Conservation (phyloP, 768 basidiomycete species). For the Boletales sp. region DNA sequence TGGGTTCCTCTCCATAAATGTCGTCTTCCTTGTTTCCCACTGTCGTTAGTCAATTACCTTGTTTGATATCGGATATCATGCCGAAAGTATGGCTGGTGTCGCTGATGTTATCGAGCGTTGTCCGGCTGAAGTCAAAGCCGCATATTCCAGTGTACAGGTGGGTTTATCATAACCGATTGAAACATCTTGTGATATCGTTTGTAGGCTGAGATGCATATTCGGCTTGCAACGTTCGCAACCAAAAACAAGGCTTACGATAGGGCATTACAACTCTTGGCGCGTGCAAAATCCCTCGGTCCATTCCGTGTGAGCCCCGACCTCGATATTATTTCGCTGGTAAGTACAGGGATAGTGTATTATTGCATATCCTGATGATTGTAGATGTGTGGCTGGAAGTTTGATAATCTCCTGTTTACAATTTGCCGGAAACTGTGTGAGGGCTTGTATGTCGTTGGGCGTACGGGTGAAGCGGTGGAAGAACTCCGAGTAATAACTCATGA, state of each 20-base stretch:
- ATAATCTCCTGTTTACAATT: slow-evolving; percentile 2
- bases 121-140: background rate
- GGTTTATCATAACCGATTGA: background rate
- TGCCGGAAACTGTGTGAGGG: slow-evolving; percentile 1
- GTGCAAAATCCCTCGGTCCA: slow-evolving; percentile 3
- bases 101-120: slow-evolving; percentile 4
- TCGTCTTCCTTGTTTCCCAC: background rate
- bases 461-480: background rate
- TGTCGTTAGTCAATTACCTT: slow-evolving; percentile 1
- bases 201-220: slow-evolving; percentile 7
- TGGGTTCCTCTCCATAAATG: background rate
- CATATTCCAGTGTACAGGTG: slow-evolving; percentile 6
- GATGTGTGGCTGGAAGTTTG: slow-evolving; percentile 12
- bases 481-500: background rate
- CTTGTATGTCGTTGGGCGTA: background rate
- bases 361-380: background rate
- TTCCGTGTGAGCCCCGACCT: background rate
- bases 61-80: slow-evolving; percentile 10
- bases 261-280: background rate
- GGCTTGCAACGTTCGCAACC: slow-evolving; percentile 1
- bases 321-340: slow-evolving; percentile 1
- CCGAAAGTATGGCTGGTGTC: slow-evolving; percentile 9
- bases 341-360: background rate
- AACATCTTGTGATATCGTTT: background rate
- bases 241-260: background rate